Percentiles rank a stretch among this genome's conserved stretches.
phyloP scores from a whole-genome alignment of 192 early-diverging fungal species.

The Podila epigama region DNA sequence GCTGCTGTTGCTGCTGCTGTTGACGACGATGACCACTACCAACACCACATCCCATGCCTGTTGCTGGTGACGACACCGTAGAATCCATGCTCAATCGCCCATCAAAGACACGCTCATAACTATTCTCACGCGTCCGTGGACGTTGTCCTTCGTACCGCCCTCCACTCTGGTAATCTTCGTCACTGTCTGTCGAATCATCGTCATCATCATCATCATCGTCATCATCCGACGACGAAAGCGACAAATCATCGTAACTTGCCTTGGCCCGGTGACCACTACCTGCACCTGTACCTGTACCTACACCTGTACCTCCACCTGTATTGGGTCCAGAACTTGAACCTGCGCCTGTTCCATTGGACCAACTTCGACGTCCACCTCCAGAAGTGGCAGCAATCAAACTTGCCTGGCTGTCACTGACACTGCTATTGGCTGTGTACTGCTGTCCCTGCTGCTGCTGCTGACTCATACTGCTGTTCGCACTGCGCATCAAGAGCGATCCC shows the following conservation, averaged over 20 bases:
- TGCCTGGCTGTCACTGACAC: conserved; percentile 31
- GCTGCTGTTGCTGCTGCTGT: not conserved
- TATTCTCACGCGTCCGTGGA: conserved; percentile 22
- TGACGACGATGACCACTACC: not conserved
- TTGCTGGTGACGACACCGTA: not conserved
- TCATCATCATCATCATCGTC: conserved; percentile 42
- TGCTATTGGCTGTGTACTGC: conserved; percentile 24
- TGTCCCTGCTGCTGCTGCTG: conserved; percentile 2
- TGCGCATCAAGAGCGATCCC: conserved; percentile 18
- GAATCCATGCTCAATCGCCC: not conserved
- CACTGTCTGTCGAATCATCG: conserved; percentile 45
- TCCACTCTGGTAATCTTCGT: conserved; percentile 20
- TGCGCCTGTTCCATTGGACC: not conserved
- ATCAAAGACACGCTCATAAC: conserved; percentile 8
- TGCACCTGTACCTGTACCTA: not conserved
- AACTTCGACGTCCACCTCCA: no score
- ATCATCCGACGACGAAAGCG: conserved; percentile 43
- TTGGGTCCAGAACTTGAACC: not conserved
- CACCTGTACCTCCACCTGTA: not conserved
- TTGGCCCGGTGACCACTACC: conserved; percentile 24
- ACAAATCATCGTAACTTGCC: conserved; percentile 37
- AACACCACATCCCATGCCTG: not conserved
- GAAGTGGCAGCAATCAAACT: conserved; percentile 9
- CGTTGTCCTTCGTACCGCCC: not conserved
- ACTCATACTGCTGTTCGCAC: not conserved